Base-by-base conservation (phyloP, 495 filamentous ascomycete genomes). In the Massariosphaeria phaeospora region DNA sequence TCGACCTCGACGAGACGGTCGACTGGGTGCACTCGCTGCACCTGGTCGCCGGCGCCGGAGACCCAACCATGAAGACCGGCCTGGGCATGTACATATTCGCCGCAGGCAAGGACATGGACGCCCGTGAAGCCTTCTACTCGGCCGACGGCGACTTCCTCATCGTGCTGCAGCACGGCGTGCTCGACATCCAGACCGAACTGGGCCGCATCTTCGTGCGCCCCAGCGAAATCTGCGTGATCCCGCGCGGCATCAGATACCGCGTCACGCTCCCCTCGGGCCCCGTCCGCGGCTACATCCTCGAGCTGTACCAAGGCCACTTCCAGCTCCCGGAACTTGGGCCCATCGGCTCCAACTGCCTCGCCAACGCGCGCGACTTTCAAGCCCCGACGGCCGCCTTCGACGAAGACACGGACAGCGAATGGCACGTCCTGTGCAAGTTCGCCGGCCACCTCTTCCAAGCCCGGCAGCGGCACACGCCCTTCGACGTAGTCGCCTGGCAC, bases 291-390 rank as follows among this genome's bases (percentile, higher is more conserved):
- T 96, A 95, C 66, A 86, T 90, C 23, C 79, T 91, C 33, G 90
- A 96, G 70, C 75, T 94, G 2, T 95, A 91, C 70, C 82, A 89
- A 57, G 84, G 84, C 20, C 88, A 93, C 70, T 96, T 87, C 68
- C 67, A 79, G 45, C 84, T 96, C 6, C 90, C 90, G 0, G 89
- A 95, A 62, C 76, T 96, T 2, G 90, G 90, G 2, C 89, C 90
- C 30, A 95, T 96, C 61, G 90, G 90, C 5, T 86, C 83, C 40
- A 91, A 91, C 64, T 78, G 89, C 35, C 82, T 96, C 3, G 90
- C 90, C 57, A 95, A 96, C 63, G 78, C 82, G 0, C 82, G 90
- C 12, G 90, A 96, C 66, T 96, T 96, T 72, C 88, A 94, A 70
- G 81, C 81, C 2, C 90, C 90, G 8, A 73, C 89, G 8, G 90